Base-by-base conservation (phyloP, 2,329 filamentous ascomycete species). In the Dactylellina drechsleri region DNA sequence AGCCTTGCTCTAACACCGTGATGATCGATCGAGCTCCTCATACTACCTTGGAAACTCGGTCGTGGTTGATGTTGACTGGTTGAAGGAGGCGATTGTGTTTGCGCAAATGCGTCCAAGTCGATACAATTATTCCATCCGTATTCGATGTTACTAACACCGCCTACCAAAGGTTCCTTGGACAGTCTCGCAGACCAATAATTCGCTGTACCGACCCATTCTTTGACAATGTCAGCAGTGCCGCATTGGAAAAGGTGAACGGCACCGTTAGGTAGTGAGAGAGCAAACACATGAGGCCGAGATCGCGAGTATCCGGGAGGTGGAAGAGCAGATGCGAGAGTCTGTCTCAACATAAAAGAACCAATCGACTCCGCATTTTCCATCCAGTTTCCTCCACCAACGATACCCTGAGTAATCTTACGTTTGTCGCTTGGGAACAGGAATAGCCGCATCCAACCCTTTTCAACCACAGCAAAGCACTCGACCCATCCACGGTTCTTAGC, bases 181-280 rank as follows among this genome's bases (percentile, higher is more conserved):
- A 98, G 85, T 60, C 95, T 88, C 1, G 95, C 94, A 80, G 92
- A 95, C 95, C 95, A 99, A 83, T 98, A 99, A 83, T 99, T 99
- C 79, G 92, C 92, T 0, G 93, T 96, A 16, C 88, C 90, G 61
- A 98, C 93, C 79, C 97, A 99, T 81, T 99, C 95, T 78, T 91
- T 91, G 79, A 93, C 91, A 79, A 98, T 97, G 79, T 99, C 95
- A 0, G 92, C 89, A 0, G 95, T 99, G 66, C 95, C 95, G 57
- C 95, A 95, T 80, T 98, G 93, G 86, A 99, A 99, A n/a, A 99
- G 86, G 81, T 99, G 95, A 0, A 99, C 93, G 0, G 94, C 94
- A 12, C 95, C 95, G 0, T 90, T 96, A 0, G 95, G 94, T 53
- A 99, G 84, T 77, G 92, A 96, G 60, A 99, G 84, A 1, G 95